Base-by-base conservation (phyloP, 2,329 filamentous ascomycete genomes). In the Alternaria atra region DNA sequence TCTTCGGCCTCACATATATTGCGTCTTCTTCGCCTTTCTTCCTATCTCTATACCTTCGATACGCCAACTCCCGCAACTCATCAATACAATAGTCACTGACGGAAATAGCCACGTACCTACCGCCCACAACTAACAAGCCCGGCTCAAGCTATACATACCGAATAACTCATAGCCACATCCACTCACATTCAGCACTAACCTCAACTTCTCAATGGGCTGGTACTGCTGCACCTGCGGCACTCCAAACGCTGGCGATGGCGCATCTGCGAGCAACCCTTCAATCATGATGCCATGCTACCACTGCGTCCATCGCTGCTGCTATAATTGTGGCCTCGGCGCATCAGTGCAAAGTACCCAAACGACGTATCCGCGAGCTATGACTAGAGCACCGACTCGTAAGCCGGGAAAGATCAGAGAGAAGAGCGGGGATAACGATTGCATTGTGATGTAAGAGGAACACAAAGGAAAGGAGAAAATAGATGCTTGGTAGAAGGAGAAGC, bases 151-250 rank as follows among this genome's bases (percentile, higher is more conserved):
- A 25, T 25, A 29, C 27, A 4, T 8, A 8, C 27, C 27, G 7
- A 29, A 29, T 8, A 29, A 29, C 27, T 3, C 27, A 29, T 8
- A 8, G 4, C 27, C 7, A 25, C 20, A 20, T 13, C 20, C 13
- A 1, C 6, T 12, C 10, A 20, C 17, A 7, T 0, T 12, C 39
- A 40, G 5, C 12, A 27, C 12, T 23, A 10, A 5, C 5, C 29
- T 23, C 2, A 1, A 20, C 20, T 12, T 5, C 6, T 13, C 17
- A 20, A 47, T 47, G 25, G 42, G 42, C 0, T 27, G 42, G 42
- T 44, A 44, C 42, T 44, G 42, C 42, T 44, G 42, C 13, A 44
- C 42, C 23, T 44, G 42, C 23, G 42, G 42, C 42, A 44, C 42
- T 7, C 12, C 42, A 2, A 44, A 44, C 23, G 42, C 23, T 6